phyloP scores from a whole-genome alignment of 441 rosid genomes.

The Gossypium schwendimanii region DNA sequence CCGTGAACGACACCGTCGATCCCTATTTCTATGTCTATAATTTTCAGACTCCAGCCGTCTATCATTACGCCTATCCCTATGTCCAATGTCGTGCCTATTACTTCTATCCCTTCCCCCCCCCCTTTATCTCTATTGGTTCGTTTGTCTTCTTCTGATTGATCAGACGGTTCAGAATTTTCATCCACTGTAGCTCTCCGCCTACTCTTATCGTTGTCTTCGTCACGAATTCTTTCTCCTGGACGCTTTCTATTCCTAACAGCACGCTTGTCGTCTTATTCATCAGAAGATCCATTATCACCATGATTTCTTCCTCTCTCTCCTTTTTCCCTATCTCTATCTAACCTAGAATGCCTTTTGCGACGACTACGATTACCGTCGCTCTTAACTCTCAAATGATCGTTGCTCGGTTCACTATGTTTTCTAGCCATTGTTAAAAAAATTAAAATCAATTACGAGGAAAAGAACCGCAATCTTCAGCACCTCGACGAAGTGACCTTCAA shows the following conservation, averaged over 20 bases:
- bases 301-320: conserved; percentile 1
- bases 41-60: conserved; percentile 28
- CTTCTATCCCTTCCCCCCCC: conserved; percentile 20
- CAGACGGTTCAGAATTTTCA: conserved; percentile 20
- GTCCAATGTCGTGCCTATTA: conserved; percentile 21
- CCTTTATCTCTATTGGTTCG: conserved; percentile 19
- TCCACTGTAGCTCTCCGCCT: conserved; percentile 13
- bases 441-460: neutral
- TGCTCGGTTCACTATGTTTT: neutral
- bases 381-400: neutral
- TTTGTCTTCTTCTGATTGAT: conserved; percentile 25
- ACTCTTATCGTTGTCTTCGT: neutral
- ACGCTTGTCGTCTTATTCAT: neutral
- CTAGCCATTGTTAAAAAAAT: neutral
- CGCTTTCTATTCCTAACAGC: neutral
- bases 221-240: conserved; percentile 21
- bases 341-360: neutral
- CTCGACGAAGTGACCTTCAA: neutral
- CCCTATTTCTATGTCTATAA: conserved; percentile 16
- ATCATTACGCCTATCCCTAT: conserved; percentile 14
- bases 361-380: neutral
- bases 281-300: neutral
- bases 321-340: conserved; percentile 11
- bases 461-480: neutral
- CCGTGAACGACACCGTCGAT: conserved; percentile 19